These are phyloP conservation scores for Hippophae tibetana DNA, from an alignment of 306 rosid species.

Conservation along the genomic window DNA sequence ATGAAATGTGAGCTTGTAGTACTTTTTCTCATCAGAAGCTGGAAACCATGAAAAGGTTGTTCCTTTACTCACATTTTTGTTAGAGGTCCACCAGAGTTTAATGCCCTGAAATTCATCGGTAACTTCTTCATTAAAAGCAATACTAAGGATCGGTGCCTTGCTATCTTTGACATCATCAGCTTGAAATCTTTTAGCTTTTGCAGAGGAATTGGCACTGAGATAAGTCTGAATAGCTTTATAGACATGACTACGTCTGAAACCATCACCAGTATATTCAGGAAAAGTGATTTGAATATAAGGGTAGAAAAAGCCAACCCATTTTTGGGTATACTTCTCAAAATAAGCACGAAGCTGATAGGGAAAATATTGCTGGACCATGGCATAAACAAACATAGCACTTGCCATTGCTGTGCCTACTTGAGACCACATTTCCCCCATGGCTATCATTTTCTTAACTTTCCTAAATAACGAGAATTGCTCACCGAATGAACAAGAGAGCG, in stretches of 20 bases:
- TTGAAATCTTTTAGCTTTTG: slow-evolving; percentile 30
- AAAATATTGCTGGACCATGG: slow-evolving; percentile 20
- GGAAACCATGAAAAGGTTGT: slow-evolving; percentile 16
- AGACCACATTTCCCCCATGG: slow-evolving; percentile 23
- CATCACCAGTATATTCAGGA: slow-evolving; percentile 20
- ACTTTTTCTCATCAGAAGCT: slow-evolving; percentile 22
- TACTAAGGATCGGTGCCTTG: slow-evolving; percentile 26
- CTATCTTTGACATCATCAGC: slow-evolving; percentile 35
- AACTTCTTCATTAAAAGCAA: slow-evolving; percentile 54
- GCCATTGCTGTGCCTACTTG: slow-evolving; percentile 34
- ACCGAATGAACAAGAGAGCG: not conserved
- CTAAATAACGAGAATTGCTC: not conserved
- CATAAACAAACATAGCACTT: slow-evolving; percentile 17
- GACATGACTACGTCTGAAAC: slow-evolving; percentile 22
- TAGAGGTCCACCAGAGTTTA: slow-evolving; percentile 37
- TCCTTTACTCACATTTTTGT: not conserved
- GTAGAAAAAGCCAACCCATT: slow-evolving; percentile 6
- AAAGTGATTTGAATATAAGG: slow-evolving; percentile 44
- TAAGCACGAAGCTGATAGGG: slow-evolving; percentile 21
- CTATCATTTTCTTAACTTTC: not conserved
- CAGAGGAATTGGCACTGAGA: slow-evolving; percentile 27
- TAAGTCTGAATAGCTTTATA: slow-evolving; percentile 31
- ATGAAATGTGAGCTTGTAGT: slow-evolving; percentile 30
- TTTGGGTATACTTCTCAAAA: slow-evolving; percentile 5
- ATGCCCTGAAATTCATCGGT: slow-evolving; percentile 30